Conservation (phyloP, 495 filamentous ascomycete genomes). For the Xylaria palmicola region DNA sequence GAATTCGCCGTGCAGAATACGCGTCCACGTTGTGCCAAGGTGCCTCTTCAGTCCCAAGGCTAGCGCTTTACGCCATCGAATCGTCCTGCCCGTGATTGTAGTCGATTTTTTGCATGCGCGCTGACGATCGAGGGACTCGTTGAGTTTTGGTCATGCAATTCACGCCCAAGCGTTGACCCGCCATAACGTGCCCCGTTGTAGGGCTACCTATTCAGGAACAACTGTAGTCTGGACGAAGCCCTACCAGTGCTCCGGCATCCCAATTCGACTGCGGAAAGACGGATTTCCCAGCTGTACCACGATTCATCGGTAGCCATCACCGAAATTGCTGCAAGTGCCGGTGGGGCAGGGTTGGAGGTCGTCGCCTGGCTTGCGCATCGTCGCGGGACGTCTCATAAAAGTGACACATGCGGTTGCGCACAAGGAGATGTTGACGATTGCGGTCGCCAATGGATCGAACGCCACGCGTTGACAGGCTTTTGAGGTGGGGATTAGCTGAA, state of each 20-base stretch:
- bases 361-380: not conserved
- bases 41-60: not conserved
- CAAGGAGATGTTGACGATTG: too few species aligned
- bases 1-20: not conserved
- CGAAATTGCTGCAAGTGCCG: not conserved
- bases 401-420: not conserved
- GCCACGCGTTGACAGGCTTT: too few species aligned
- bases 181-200: not conserved
- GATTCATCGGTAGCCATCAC: not conserved
- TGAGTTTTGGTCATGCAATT: too few species aligned
- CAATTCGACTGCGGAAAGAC: too few species aligned
- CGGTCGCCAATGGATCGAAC: too few species aligned
- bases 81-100: not conserved
- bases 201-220: too few species aligned
- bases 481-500: too few species aligned
- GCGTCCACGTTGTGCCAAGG: not conserved
- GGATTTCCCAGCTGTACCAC: not conserved
- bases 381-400: not conserved
- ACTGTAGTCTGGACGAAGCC: not conserved
- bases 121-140: not conserved
- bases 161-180: not conserved
- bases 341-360: not conserved
- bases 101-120: not conserved
- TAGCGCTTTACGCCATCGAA: not conserved
- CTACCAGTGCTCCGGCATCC: too few species aligned